Conservation (phyloP, 2,329 filamentous ascomycete species). For the Sporothrix curviconia region DNA sequence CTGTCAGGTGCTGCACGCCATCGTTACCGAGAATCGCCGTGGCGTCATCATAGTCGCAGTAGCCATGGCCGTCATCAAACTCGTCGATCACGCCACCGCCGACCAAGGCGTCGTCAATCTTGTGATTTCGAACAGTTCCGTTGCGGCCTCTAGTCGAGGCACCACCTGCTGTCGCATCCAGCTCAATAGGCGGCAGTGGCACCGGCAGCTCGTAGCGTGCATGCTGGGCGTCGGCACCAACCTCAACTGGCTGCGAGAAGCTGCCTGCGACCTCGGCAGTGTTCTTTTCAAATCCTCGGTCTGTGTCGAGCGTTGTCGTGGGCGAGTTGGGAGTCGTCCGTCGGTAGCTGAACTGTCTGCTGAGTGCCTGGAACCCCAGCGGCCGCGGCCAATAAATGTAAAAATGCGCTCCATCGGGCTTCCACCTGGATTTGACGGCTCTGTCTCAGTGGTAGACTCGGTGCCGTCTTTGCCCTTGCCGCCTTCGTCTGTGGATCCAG, state of each 20-base stretch:
- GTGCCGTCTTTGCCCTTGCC: constrained; percentile 26
- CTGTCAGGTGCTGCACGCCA: constrained; percentile 34
- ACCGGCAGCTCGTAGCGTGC: constrained; percentile 48
- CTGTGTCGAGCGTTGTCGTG: background rate
- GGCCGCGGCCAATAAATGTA: constrained; percentile 36
- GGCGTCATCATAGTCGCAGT: constrained; percentile 24
- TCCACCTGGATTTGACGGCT: constrained; percentile 22
- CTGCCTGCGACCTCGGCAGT: constrained; percentile 21
- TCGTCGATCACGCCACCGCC: background rate
- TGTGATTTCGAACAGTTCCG: background rate
- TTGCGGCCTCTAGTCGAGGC: background rate
- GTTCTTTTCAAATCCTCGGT: constrained; percentile 16
- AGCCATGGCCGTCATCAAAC: constrained; percentile 1
- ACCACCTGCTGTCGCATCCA: constrained; percentile 35
- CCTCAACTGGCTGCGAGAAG: constrained; percentile 32
- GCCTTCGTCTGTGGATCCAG: background rate
- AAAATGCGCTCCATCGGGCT: constrained; percentile 37
- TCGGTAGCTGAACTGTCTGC: too few relatives aligned
- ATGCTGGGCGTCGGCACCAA: constrained; percentile 38
- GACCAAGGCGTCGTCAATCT: background rate
- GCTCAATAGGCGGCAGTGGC: constrained; percentile 40
- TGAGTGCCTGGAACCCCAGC: constrained; percentile 25
- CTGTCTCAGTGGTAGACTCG: constrained; percentile 28
- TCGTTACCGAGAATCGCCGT: constrained; percentile 35
- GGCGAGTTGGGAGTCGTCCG: background rate